phyloP scores from a whole-genome alignment of 805 yeast species.

The Kodamaea kaohsiungensis region DNA sequence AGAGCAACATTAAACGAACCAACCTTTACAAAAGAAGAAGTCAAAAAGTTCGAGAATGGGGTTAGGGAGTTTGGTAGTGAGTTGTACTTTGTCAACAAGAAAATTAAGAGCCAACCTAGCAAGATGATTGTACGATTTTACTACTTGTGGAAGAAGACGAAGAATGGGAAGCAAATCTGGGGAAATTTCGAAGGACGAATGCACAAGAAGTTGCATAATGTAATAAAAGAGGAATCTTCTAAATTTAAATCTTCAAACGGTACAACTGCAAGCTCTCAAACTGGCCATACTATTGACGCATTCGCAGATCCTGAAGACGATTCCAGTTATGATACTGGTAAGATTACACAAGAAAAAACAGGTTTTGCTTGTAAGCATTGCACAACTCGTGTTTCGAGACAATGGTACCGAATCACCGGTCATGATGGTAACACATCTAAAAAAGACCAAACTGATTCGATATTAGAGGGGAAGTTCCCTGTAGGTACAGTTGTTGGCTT shows the following conservation, averaged over 20 bases:
- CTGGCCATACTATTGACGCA: slow-evolving; percentile 34
- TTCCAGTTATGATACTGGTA: slow-evolving; percentile 63
- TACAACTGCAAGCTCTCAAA: not conserved
- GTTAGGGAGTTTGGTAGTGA: slow-evolving; percentile 76
- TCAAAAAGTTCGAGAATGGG: slow-evolving; percentile 69
- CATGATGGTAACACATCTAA: slow-evolving; percentile 37
- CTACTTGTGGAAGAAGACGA: slow-evolving; percentile 89
- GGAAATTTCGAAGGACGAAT: slow-evolving; percentile 74
- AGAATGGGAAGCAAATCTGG: slow-evolving; percentile 75
- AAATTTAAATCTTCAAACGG: not conserved
- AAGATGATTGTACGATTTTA: slow-evolving; percentile 84
- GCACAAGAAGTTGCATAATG: slow-evolving; percentile 53
- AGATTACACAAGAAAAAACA: slow-evolving; percentile 40
- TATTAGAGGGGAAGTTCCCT: slow-evolving; percentile 12
- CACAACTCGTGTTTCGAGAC: slow-evolving; percentile 49
- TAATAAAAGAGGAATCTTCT: slow-evolving; percentile 9
- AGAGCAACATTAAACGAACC: slow-evolving; percentile 74
- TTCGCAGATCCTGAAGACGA: slow-evolving; percentile 70
- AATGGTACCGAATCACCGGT: slow-evolving; percentile 77
- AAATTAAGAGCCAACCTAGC: slow-evolving; percentile 70
- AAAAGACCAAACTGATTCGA: slow-evolving; percentile 18
- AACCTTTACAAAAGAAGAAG: slow-evolving; percentile 63
- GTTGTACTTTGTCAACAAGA: slow-evolving; percentile 67
- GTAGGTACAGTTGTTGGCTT: slow-evolving; percentile 53
- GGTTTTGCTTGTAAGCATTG: slow-evolving; percentile 74